Conservation (phyloP, 768 basidiomycete genomes). For the Lentinula sp. region DNA sequence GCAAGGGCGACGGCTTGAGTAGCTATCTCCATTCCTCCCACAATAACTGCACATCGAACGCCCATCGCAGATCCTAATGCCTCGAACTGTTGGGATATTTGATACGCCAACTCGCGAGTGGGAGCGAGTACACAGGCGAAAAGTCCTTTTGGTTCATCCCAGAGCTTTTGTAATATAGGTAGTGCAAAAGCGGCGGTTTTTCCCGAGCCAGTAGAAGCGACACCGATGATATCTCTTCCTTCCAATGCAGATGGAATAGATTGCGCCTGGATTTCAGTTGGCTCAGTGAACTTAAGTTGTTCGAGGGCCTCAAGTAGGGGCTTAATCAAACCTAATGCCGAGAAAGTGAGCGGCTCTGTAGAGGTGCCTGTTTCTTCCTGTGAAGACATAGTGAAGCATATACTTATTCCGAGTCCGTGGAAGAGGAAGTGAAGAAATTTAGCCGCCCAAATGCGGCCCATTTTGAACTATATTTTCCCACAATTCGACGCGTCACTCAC, state of each 20-base stretch:
- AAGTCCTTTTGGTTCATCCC: constrained; percentile 91
- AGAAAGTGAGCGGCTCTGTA: constrained; percentile 51
- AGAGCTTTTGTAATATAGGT: constrained; percentile 92
- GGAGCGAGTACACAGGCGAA: constrained; percentile 94
- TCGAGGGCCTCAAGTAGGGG: constrained; percentile 84
- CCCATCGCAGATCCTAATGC: constrained; percentile 89
- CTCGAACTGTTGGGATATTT: constrained; percentile 97
- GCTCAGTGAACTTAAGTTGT: constrained; percentile 78
- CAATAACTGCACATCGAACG: constrained; percentile 82
- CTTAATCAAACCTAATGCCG: constrained; percentile 80
- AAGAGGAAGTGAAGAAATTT: not conserved
- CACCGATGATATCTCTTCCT: constrained; percentile 94
- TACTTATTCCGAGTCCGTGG: not conserved
- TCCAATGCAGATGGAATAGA: constrained; percentile 82
- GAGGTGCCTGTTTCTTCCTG: constrained; percentile 58
- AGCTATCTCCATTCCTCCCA: constrained; percentile 86
- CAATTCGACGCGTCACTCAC: constrained; percentile 5
- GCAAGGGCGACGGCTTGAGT: constrained; percentile 87
- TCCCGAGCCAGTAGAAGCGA: constrained; percentile 96
- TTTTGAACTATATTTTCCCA: not conserved
- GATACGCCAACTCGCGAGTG: constrained; percentile 96
- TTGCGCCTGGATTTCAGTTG: constrained; percentile 88
- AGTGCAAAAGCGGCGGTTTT: constrained; percentile 98
- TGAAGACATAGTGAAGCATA: constrained; percentile 39
- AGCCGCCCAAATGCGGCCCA: not conserved